Conservation (phyloP, 768 basidiomycete genomes). For the Cubamyces lactineus region DNA sequence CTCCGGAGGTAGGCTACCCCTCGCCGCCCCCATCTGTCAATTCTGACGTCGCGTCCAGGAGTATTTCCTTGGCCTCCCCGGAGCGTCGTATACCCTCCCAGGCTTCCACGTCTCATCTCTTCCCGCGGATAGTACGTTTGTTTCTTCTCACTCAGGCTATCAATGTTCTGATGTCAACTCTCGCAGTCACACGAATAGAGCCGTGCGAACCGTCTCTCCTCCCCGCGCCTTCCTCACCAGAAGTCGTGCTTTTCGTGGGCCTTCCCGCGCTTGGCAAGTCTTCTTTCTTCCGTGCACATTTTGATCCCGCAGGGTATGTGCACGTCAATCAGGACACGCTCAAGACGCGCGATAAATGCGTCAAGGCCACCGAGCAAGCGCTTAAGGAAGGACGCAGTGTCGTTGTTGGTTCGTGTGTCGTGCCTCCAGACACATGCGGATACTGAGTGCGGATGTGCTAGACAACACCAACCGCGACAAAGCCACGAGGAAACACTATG, state of each 20-base stretch:
- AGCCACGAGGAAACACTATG: slow-evolving; percentile 69
- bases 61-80: slow-evolving; percentile 65
- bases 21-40: background rate
- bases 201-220: slow-evolving; percentile 56
- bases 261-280: slow-evolving; percentile 78
- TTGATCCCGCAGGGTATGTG: slow-evolving; percentile 66
- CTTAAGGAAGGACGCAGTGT: slow-evolving; percentile 63
- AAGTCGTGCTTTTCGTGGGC: slow-evolving; percentile 66
- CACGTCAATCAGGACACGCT: slow-evolving; percentile 90
- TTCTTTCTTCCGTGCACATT: slow-evolving; percentile 73
- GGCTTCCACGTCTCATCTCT: slow-evolving; percentile 69
- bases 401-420: slow-evolving; percentile 65
- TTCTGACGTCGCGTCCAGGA: slow-evolving; percentile 51
- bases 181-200: slow-evolving; percentile 51
- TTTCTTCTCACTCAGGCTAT: background rate
- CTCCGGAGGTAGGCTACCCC: slow-evolving; percentile 72
- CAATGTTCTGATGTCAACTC: slow-evolving; percentile 1
- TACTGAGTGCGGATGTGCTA: slow-evolving; percentile 32
- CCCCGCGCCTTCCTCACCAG: slow-evolving; percentile 34
- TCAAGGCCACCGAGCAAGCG: slow-evolving; percentile 61
- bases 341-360: slow-evolving; percentile 73
- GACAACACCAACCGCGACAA: slow-evolving; percentile 92
- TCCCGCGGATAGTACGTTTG: slow-evolving; percentile 32
- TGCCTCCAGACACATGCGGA: background rate
- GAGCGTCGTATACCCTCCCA: slow-evolving; percentile 51